Conservation (phyloP, 306 rosid species). For the Astragalus membranaceus region DNA sequence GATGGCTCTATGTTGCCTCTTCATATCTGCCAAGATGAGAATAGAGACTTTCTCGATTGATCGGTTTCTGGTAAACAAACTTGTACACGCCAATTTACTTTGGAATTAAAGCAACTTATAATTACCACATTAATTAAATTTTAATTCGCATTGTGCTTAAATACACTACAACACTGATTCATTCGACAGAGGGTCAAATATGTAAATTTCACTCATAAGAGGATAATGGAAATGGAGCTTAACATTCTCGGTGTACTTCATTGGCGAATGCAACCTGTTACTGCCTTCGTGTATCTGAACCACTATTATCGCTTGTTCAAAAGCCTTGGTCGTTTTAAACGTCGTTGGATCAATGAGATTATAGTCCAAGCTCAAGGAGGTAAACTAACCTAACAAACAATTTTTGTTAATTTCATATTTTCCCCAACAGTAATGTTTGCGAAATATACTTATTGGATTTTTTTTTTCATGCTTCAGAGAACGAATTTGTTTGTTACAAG, state of each 20-base stretch:
- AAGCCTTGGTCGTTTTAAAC: constrained; percentile 1
- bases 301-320: not conserved
- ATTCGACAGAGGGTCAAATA: not conserved
- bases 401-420: not conserved
- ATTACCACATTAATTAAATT: not conserved
- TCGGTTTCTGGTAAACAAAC: constrained; percentile 2
- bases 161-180: not conserved
- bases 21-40: constrained; percentile 15
- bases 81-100: not conserved
- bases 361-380: constrained; percentile 24
- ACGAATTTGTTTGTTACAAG: not conserved
- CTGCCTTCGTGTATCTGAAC: constrained; percentile 14
- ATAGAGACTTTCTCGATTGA: not conserved
- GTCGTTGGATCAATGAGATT: constrained; percentile 18
- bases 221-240: not conserved
- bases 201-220: not conserved
- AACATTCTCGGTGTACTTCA: not conserved
- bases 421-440: not conserved
- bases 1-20: constrained; percentile 1
- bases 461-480: not conserved
- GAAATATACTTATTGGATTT: not conserved
- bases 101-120: not conserved
- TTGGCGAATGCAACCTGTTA: constrained; percentile 11
- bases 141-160: not conserved
- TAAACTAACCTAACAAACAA: not conserved